These are phyloP conservation scores for Hibiscus syriacus DNA, from an alignment of 345 rosid species.

Conservation along the genomic window DNA sequence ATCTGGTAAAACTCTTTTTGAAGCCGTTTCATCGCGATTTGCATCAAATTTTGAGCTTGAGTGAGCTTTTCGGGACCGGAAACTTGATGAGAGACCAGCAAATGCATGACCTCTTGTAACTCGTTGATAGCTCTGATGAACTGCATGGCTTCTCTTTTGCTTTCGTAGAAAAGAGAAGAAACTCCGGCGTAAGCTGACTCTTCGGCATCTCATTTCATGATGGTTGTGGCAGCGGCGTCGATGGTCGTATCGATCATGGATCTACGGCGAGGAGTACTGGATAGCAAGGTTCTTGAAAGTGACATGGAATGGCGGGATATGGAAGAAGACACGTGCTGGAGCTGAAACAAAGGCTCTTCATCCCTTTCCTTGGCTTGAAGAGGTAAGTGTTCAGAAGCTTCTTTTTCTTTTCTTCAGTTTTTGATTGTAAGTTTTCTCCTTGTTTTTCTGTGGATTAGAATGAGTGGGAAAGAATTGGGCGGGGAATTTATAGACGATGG, in stretches of 20 bases:
- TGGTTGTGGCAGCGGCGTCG: constrained; percentile 20
- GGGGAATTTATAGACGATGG: constrained; percentile 3
- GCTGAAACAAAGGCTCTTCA: constrained; percentile 29
- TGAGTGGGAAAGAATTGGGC: not conserved
- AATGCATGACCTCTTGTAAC: constrained; percentile 32
- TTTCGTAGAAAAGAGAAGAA: constrained; percentile 35
- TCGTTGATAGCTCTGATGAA: constrained; percentile 32
- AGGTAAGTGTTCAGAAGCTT: not conserved
- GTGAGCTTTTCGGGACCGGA: constrained; percentile 26
- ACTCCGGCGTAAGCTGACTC: constrained; percentile 27
- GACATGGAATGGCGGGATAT: constrained; percentile 1
- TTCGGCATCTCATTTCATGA: constrained; percentile 37
- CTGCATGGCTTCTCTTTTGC: constrained; percentile 38
- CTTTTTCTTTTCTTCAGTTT: no score
- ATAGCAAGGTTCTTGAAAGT: not conserved
- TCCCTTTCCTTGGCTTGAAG: constrained; percentile 13
- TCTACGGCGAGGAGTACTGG: constrained; percentile 8
- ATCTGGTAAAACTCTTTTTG: constrained; percentile 73
- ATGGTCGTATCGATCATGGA: constrained; percentile 17
- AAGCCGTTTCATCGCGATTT: constrained; percentile 61
- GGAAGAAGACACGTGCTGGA: constrained; percentile 16
- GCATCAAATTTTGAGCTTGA: constrained; percentile 46
- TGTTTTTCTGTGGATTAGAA: not conserved
- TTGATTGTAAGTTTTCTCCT: not conserved
- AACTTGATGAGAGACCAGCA: constrained; percentile 13